Evolutionary conservation across 345 rosid species (phyloP), one percentile per base, ranked within the genome.

Genomic region (Brassica napus): DNA sequence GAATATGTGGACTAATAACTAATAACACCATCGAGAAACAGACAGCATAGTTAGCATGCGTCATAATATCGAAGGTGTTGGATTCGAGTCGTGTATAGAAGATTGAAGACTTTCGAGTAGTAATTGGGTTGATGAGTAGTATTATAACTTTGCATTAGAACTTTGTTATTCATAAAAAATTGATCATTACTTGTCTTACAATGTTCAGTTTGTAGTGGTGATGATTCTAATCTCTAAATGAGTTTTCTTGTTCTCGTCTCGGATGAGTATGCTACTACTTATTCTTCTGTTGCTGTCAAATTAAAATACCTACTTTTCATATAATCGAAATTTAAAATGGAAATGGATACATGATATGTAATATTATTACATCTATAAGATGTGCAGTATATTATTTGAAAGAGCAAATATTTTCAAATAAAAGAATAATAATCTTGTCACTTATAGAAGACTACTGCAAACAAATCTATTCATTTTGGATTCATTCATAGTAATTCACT

Each of bases 401-500:
- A 59, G 3, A 24, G 8, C 44, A 32, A 64, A 32, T n/a, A 35
- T 34, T 64, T n/a, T 64, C 28, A 1, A 8, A 35, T 14, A 55
- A 26, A 37, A 26, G 3, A 75, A 37, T 26, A 18, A 67, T 26
- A 37, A 4, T 57, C 59, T 39, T 62, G 72, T 26, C 44, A n/a
- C 32, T 28, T 69, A 8, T 3, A 8, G 15, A 30, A 44, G 6
- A 47, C n/a, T 31, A 49, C 4, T 23, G 28, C 9, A 34, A 59
- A 23, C 58, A 18, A 21, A 32, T 47, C 1, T 62, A n/a, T 32
- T 63, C 0, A 3, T 52, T 76, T 63, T 63, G 65, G 57, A 52
- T 35, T 57, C 61, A 31, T 32, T 42, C 49, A 26, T 54, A 54
- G 47, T 64, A 70, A 63, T 69, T 64, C 75, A 69, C 70, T 70